Conservation (phyloP, 1,139 yeast species). For the Geotrichum bryndzae region DNA sequence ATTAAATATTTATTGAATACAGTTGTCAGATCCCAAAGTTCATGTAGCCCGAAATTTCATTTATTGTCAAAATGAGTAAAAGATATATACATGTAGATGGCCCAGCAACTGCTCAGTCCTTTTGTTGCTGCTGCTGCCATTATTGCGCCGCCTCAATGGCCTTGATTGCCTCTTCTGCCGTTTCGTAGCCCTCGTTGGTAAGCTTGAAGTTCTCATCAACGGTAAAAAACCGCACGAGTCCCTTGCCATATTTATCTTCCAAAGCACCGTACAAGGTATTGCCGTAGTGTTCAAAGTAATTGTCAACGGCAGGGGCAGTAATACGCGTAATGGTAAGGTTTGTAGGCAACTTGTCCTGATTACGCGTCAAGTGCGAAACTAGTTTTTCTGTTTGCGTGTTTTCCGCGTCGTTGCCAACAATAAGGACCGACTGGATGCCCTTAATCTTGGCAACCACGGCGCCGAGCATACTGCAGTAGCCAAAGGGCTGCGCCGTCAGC, state of each 20-base stretch:
- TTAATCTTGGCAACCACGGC: constrained; percentile 14
- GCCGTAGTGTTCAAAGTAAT: constrained; percentile 16
- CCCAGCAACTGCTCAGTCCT: not conserved
- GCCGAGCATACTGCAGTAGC: constrained; percentile 30
- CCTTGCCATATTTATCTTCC: constrained; percentile 23
- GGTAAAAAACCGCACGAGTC: constrained; percentile 21
- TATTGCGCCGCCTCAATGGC: not conserved
- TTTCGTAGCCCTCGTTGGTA: not conserved
- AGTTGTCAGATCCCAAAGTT: not conserved
- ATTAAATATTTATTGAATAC: not conserved
- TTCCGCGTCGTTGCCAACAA: constrained; percentile 24
- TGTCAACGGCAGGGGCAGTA: constrained; percentile 8
- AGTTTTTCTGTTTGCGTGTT: not conserved
- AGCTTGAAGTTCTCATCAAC: not conserved
- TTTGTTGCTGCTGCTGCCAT: not conserved
- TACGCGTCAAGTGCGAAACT: constrained; percentile 3
- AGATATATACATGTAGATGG: no score
- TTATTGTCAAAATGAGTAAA: no score
- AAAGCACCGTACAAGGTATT: constrained; percentile 23
- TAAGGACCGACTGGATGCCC: constrained; percentile 23
- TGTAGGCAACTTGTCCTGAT: not conserved
- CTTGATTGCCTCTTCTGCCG: not conserved
- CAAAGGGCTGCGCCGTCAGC: constrained; percentile 33
- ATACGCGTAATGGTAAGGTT: constrained; percentile 10
- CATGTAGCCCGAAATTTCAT: not conserved